Base-by-base conservation (phyloP, 2,329 filamentous ascomycete genomes). In the Trichoderma polysporum region DNA sequence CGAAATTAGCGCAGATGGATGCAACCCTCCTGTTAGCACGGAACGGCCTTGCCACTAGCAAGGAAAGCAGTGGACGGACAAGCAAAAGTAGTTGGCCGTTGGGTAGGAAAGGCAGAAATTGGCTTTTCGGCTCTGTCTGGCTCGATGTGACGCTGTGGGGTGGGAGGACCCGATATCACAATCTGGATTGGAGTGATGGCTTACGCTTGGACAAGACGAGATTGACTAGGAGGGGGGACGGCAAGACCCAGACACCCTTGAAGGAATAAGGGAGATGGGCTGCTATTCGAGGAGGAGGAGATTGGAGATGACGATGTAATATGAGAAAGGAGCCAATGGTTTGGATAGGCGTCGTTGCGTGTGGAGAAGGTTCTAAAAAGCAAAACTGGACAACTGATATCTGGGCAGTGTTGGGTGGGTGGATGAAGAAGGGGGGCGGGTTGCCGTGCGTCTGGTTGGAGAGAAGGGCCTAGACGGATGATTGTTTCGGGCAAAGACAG, bases 61-160 rank as follows among this genome's bases (percentile, higher is more conserved):
- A 31, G 22, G 13, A 13, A 59, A 47, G 27, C 41, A 45, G 25
- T 45, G 31, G 19, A 52, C 17, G 31, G 19, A 61, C 37, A 39
- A 37, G 29, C 19, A 2, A 13, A 52, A 50, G 31, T 19, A 31
- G 9, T 22, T 22, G 31, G 25, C 39, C n/a, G 57, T 60, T 60
- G 47, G 57, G 41, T 35, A 49, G 57, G 41, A 49, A 60, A 60
- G 41, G 41, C 57, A 60, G 57, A 60, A 60, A 60, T 60, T 60
- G 57, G 57, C 57, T 60, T 60, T 60, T 60, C 57, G 57, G 57
- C 33, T 60, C 41, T 39, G 50, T 35, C 31, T 37, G 19, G 45
- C 45, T 61, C 58, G 33, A 61, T 61, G 58, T 52, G 58, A 61
- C 58, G 45, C 58, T 61, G 29, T 50, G 45, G 58, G 45, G 45